Conservation (phyloP, 176 grass and related monocot genomes). For the Bonia amplexicaulis region DNA sequence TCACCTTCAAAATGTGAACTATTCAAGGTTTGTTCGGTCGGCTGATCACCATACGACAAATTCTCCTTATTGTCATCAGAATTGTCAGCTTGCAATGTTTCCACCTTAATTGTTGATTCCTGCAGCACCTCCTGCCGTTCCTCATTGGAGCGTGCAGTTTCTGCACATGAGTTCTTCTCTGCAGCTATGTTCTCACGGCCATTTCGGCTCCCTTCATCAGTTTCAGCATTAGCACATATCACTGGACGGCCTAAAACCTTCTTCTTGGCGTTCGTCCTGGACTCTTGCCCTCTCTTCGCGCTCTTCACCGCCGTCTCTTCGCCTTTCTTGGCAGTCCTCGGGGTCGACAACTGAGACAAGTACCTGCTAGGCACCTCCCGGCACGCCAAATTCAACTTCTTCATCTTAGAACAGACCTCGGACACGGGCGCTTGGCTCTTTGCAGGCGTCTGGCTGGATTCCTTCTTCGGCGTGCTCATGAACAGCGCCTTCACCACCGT, state of each 20-base stretch:
- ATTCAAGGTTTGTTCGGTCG: not conserved
- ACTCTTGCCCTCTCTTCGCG: conserved; percentile 19
- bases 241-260: conserved; percentile 33
- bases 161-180: not conserved
- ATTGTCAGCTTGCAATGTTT: not conserved
- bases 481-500: conserved; percentile 48
- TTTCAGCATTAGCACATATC: conserved; percentile 20
- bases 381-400: conserved; percentile 48
- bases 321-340: conserved; percentile 36
- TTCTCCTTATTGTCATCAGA: conserved; percentile 74
- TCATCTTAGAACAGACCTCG: conserved; percentile 44
- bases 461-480: conserved; percentile 41
- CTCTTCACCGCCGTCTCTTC: conserved; percentile 25
- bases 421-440: conserved; percentile 33
- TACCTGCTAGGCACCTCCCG: conserved; percentile 81
- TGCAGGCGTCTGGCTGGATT: not conserved
- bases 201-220: not conserved
- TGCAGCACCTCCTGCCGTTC: not conserved
- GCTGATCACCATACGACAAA: not conserved
- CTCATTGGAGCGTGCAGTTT: not conserved
- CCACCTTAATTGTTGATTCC: conserved; percentile 17
- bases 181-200: not conserved
- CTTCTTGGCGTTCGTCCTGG: conserved; percentile 33
- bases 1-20: not conserved
- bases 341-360: conserved; percentile 20